A percentile compares a stretch with the other conserved stretches of the same genome.
Conservation (phyloP, 1,139 yeast species). For the Debaryomyces psychrophilus region DNA sequence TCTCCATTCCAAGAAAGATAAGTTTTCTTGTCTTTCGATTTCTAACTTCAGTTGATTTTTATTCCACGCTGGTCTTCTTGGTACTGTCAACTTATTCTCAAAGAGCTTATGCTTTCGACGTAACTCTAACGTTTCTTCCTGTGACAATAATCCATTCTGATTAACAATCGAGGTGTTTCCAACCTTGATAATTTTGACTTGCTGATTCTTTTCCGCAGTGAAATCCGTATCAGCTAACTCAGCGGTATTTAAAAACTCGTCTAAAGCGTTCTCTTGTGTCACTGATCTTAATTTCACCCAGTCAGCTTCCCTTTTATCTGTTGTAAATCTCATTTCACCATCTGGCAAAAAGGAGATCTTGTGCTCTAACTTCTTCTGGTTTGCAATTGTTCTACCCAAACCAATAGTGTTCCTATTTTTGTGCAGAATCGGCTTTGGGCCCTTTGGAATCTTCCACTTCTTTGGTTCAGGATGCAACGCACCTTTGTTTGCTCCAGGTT, state of each 20-base stretch:
- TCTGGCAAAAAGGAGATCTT: conserved; percentile 74
- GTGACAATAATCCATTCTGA: conserved; percentile 55
- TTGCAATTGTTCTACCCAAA: conserved; percentile 80
- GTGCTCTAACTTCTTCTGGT: conserved; percentile 71
- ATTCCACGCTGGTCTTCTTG: conserved; percentile 90
- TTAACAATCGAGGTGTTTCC: conserved; percentile 59
- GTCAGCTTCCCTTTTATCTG: conserved; percentile 79
- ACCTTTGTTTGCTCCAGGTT: conserved; percentile 36
- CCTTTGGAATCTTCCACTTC: conserved; percentile 73
- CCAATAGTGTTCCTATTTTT: conserved; percentile 85
- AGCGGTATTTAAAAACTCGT: conserved; percentile 93
- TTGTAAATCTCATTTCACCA: conserved; percentile 82
- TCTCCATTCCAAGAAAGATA: conserved; percentile 93
- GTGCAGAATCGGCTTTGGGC: conserved; percentile 86
- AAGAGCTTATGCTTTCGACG: conserved; percentile 71
- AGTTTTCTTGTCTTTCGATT: conserved; percentile 85
- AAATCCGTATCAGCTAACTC: conserved; percentile 95
- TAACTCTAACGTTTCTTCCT: conserved; percentile 67
- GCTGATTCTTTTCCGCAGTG: conserved; percentile 84
- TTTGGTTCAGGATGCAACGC: conserved; percentile 52
- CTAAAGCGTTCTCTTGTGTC: conserved; percentile 91
- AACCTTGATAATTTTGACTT: conserved; percentile 80
- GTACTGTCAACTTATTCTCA: conserved; percentile 84
- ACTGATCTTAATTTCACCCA: conserved; percentile 93
- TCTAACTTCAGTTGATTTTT: conserved; percentile 70